A percentile compares a stretch with the other conserved stretches of the same genome.
Conservation (phyloP, 2,329 filamentous ascomycete species). For the Botrytis squamosa region DNA sequence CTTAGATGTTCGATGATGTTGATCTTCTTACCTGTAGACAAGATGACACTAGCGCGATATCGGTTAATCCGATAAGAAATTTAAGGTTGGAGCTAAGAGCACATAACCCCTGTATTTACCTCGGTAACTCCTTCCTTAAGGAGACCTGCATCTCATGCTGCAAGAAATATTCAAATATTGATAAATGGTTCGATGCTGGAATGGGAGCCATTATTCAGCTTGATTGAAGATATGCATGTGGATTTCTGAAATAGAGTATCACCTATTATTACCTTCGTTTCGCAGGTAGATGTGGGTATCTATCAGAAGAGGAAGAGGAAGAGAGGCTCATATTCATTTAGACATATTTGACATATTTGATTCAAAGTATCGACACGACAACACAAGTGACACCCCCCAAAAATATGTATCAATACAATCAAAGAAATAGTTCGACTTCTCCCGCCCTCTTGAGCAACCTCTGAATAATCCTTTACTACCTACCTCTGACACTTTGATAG, state of each 20-base stretch:
- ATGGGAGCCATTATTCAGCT: background rate
- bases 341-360: background rate
- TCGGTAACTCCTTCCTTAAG: constrained; percentile 1
- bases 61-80: constrained; percentile 18
- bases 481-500: background rate
- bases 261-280: background rate
- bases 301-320: background rate
- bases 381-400: background rate
- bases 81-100: constrained; percentile 13
- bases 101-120: background rate
- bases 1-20: background rate
- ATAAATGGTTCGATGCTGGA: background rate
- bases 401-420: background rate
- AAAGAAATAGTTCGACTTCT: background rate
- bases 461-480: background rate
- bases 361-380: background rate
- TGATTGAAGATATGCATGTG: background rate
- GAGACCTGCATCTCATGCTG: background rate
- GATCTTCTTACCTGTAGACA: background rate
- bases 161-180: background rate
- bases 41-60: constrained; percentile 8
- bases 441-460: background rate
- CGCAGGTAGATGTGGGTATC: background rate
- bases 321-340: background rate
- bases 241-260: background rate